Percentiles rank a stretch among this genome's conserved stretches.
Evolutionary conservation across 306 rosid genomes (phyloP).

Genomic region (Cicer yamashitae): DNA sequence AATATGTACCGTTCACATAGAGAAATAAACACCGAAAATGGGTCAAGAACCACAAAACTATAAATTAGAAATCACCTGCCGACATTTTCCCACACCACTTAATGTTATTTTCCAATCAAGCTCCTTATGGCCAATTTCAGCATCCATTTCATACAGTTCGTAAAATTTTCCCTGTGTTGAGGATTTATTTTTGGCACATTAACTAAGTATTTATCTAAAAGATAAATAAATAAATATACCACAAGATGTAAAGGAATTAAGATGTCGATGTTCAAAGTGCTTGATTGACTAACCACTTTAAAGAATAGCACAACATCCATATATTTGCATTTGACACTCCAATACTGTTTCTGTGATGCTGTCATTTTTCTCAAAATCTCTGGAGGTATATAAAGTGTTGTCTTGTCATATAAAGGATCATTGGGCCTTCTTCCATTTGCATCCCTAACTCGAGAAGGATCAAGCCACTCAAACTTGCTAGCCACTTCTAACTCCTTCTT

Average conservation of each 20-base stretch:
- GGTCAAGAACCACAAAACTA: conserved; percentile 11
- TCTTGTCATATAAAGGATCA: conserved; percentile 73
- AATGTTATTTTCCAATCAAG: conserved; percentile 97
- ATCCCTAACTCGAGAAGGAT: conserved; percentile 80
- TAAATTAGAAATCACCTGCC: conserved; percentile 69
- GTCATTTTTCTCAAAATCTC: conserved; percentile 80
- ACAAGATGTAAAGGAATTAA: neutral
- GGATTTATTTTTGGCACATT: conserved; percentile 29
- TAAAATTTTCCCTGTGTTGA: conserved; percentile 85
- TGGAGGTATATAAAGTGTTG: conserved; percentile 79
- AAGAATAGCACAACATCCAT: conserved; percentile 90
- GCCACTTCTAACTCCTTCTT: conserved; percentile 55
- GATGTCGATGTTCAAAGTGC: conserved; percentile 31
- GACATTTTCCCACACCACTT: conserved; percentile 97
- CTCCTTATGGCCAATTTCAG: conserved; percentile 98
- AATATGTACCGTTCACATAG: conserved; percentile 31
- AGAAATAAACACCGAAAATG: conserved; percentile 30
- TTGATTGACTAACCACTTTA: conserved; percentile 84
- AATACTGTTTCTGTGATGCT: conserved; percentile 92
- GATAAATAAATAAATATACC: conserved; percentile 5
- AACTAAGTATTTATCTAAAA: conserved; percentile 31
- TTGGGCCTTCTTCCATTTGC: conserved; percentile 70
- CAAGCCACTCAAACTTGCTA: conserved; percentile 94
- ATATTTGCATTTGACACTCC: conserved; percentile 90
- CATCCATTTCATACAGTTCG: conserved; percentile 95